Conservation (phyloP, 257 asterid genomes). For the Solanum peruvianum region DNA sequence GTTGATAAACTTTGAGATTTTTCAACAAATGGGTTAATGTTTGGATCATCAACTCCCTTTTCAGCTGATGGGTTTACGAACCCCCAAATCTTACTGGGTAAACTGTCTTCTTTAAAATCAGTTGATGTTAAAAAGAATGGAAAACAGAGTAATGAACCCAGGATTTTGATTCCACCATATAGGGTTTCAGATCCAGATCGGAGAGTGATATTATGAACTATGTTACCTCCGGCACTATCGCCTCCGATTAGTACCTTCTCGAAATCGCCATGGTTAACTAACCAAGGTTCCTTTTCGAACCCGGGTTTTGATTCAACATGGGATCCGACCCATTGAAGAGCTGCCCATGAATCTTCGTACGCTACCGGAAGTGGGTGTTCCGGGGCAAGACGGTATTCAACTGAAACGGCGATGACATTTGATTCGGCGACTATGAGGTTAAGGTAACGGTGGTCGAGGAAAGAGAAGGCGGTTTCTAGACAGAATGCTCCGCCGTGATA, state of each 20-base stretch:
- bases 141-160: conserved; percentile 1
- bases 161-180: neutral
- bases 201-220: conserved; percentile 4
- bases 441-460: conserved; percentile 5
- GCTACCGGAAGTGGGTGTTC: neutral
- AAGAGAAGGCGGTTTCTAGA: conserved; percentile 17
- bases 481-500: conserved; percentile 19
- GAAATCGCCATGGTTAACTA: conserved; percentile 1
- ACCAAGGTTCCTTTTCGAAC: neutral
- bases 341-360: conserved; percentile 8
- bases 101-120: neutral
- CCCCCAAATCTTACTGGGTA: neutral
- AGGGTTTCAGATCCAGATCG: neutral
- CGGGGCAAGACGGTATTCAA: conserved; percentile 12
- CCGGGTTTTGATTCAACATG: neutral
- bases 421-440: conserved; percentile 2
- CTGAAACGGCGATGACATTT: conserved; percentile 5
- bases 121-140: conserved; percentile 4
- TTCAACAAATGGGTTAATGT: conserved; percentile 1
- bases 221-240: conserved; percentile 26
- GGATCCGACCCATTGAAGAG: conserved; percentile 23
- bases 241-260: conserved; percentile 8
- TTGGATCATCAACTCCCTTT: conserved; percentile 6
- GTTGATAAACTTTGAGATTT: neutral
- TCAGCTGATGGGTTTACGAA: neutral